These are phyloP conservation scores for Climacium dendroides DNA, from an alignment of 225 moss, liverwort and hornwort species.

Conservation along the genomic window DNA sequence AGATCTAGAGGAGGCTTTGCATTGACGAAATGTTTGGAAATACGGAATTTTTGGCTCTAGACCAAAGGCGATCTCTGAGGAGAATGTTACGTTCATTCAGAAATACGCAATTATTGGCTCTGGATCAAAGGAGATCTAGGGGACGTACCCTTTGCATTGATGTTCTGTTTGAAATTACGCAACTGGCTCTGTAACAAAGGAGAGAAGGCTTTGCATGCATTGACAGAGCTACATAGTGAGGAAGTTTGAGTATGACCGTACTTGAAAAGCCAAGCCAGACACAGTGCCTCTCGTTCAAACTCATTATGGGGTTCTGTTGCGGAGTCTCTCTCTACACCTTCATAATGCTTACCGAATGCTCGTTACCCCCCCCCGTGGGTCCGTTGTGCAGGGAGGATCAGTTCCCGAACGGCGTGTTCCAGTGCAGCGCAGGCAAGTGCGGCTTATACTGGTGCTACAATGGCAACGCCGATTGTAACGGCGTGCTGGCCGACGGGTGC, in stretches of 20 bases:
- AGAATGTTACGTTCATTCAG: background rate
- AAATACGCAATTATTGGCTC: background rate
- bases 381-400: background rate
- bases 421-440: background rate
- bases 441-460: background rate
- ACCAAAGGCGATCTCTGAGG: background rate
- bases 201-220: background rate
- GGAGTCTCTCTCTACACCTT: no score
- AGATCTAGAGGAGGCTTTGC: background rate
- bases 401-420: background rate
- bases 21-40: background rate
- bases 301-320: no score
- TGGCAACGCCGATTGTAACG: background rate
- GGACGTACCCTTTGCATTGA: background rate
- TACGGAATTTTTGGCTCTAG: background rate
- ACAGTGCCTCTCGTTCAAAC: no score
- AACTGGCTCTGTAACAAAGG: background rate
- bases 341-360: background rate
- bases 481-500: background rate
- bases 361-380: background rate
- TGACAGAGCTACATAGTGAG: background rate
- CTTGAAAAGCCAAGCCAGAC: background rate
- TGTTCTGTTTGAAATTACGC: background rate
- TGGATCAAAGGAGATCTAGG: background rate
- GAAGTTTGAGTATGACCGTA: background rate